These are phyloP conservation scores for Anthracocystis walkeri DNA, from an alignment of 1,284 basidiomycete species.

Conservation along the genomic window DNA sequence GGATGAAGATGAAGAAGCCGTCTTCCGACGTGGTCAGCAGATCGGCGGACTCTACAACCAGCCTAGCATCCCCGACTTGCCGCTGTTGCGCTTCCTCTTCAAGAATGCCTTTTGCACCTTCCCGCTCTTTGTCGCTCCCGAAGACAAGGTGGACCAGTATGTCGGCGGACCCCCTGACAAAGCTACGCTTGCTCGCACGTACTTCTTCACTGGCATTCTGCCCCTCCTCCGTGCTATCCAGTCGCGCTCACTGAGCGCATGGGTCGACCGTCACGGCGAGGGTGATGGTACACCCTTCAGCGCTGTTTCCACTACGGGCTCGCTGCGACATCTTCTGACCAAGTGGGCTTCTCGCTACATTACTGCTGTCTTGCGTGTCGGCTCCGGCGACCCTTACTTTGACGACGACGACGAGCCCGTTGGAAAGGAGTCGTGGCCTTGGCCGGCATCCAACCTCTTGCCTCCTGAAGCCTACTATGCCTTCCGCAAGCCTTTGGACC, in stretches of 20 bases:
- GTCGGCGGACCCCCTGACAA: slow-evolving; percentile 54
- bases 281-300: slow-evolving; percentile 62
- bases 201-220: slow-evolving; percentile 55
- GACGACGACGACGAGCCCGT: slow-evolving; percentile 38
- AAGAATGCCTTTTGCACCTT: slow-evolving; percentile 64
- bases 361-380: slow-evolving; percentile 58
- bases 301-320: slow-evolving; percentile 46
- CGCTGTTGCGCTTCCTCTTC: slow-evolving; percentile 63
- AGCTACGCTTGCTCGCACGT: slow-evolving; percentile 55
- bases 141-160: slow-evolving; percentile 47
- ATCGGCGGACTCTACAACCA: slow-evolving; percentile 42
- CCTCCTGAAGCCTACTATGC: slow-evolving; percentile 64
- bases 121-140: slow-evolving; percentile 63
- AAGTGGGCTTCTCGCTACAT: slow-evolving; percentile 60
- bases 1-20: slow-evolving; percentile 61
- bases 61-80: slow-evolving; percentile 50
- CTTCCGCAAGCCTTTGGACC: slow-evolving; percentile 60
- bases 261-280: slow-evolving; percentile 64
- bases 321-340: slow-evolving; percentile 40
- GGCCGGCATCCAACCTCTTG: slow-evolving; percentile 60
- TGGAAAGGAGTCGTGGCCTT: slow-evolving; percentile 54
- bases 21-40: slow-evolving; percentile 56
- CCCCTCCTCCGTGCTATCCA: slow-evolving; percentile 61
- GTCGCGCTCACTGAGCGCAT: slow-evolving; percentile 59
- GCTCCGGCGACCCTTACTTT: slow-evolving; percentile 55